A percentile compares a stretch with the other conserved stretches of the same genome.
These are phyloP conservation scores for Cercospora sp. DNA, from an alignment of 2,329 filamentous ascomycete species.

Conservation along the genomic window DNA sequence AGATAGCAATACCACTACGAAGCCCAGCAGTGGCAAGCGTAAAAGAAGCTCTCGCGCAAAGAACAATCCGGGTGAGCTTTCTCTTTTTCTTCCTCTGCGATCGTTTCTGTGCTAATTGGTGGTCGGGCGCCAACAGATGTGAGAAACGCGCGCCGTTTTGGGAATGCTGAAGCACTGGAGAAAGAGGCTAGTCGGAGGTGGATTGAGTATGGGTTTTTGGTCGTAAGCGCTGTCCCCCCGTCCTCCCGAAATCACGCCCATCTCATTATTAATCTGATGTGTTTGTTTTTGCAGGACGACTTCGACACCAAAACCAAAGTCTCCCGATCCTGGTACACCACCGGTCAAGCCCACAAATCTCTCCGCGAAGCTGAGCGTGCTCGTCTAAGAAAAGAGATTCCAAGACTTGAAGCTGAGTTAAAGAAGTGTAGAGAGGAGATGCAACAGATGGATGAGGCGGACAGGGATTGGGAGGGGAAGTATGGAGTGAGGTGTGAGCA, in stretches of 20 bases:
- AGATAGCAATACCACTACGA: no score
- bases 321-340: neutral
- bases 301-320: neutral
- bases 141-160: neutral
- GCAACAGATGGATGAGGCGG: neutral
- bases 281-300: neutral
- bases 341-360: neutral
- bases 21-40: neutral
- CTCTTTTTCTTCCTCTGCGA: neutral
- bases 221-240: neutral
- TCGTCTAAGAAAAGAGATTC: neutral
- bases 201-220: constrained; percentile 2
- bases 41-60: neutral
- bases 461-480: neutral
- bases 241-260: neutral
- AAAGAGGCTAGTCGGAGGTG: neutral
- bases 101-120: neutral
- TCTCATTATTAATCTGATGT: neutral
- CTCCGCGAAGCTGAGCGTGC: neutral
- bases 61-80: neutral
- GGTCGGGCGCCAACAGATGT: neutral
- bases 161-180: neutral
- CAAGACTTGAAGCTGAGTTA: neutral
- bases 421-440: neutral
- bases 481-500: neutral